A percentile compares a stretch with the other conserved stretches of the same genome.
Evolutionary conservation across 2,329 filamentous ascomycete species (phyloP).

Genomic region (Colletotrichum horii): DNA sequence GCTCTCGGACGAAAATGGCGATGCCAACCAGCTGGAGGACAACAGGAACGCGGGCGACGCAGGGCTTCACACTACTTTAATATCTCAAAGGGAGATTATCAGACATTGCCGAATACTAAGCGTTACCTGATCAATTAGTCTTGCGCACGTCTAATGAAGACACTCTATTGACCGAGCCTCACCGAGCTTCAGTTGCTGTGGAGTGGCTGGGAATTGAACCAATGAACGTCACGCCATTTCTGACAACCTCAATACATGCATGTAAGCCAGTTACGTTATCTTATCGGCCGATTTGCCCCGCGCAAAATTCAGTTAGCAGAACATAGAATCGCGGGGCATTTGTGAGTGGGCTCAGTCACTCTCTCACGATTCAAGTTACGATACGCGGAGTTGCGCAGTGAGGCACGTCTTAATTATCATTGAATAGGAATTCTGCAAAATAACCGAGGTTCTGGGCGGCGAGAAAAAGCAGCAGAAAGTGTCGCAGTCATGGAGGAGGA

Average conservation of each 20-base stretch:
- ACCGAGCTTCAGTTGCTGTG: background rate
- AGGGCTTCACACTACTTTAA: background rate
- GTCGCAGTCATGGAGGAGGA: slow-evolving; percentile 73
- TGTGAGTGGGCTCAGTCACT: background rate
- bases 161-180: background rate
- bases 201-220: background rate
- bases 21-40: background rate
- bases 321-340: slow-evolving; percentile 8
- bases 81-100: background rate
- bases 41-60: background rate
- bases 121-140: background rate
- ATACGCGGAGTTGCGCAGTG: background rate
- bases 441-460: background rate
- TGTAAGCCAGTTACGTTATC: background rate
- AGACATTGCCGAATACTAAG: background rate
- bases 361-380: background rate
- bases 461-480: background rate
- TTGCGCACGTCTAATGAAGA: background rate
- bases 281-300: slow-evolving; percentile 13
- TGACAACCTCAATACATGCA: background rate
- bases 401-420: background rate
- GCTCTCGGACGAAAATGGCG: background rate
- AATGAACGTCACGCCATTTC: background rate
- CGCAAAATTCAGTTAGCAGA: slow-evolving; percentile 19
- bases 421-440: background rate